Base-by-base conservation (phyloP, 306 rosid genomes). In the Trifolium repens region DNA sequence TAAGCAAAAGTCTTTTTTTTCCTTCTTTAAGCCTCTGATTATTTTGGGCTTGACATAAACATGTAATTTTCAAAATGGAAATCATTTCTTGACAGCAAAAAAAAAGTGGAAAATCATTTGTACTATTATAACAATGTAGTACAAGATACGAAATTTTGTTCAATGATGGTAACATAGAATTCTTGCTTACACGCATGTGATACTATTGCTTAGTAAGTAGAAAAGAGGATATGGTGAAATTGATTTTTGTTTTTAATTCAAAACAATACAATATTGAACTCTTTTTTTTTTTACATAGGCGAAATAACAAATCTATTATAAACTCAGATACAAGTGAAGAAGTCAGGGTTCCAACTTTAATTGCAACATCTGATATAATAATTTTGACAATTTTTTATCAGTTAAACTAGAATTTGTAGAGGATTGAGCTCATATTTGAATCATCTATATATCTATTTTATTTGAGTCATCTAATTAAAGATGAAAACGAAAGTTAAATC, bases 171-270 rank as follows among this genome's bases (percentile, higher is more conserved):
- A 60, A 50, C 9, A 27, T 68, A 49, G 72, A 62, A 69, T 66
- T 54, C 27, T 71, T 69, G 26, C 76, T 62, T 76, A 17, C 75
- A 81, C 81, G 75, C 55, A 76, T 76, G n/a, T 47, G 27, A 76
- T 40, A 53, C 64, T 58, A 24, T 57, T 57, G 12, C 57, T 52
- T 42, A 19, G 19, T 72, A 34, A 53, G 15, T 59, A 32, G 16
- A n/a, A n/a, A n/a, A n/a, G n/a, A 63, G 61, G 72, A 66, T 24
- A 58, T 39, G 42, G 30, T 37, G 58, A 71, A 55, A 58, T 42
- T 61, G 62, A 79, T 27, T 54, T 27, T 65, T 44, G 17, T 44
- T 46, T 47, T 44, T 73, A 35, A 15, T 50, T 68, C 6, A 37
- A 17, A 13, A 17, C 0, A 67, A 10, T 77, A n/a, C 47, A 37